Percentiles rank a stretch among this genome's conserved stretches.
Conservation (phyloP, 2,329 filamentous ascomycete genomes). For the Microsporum canis region DNA sequence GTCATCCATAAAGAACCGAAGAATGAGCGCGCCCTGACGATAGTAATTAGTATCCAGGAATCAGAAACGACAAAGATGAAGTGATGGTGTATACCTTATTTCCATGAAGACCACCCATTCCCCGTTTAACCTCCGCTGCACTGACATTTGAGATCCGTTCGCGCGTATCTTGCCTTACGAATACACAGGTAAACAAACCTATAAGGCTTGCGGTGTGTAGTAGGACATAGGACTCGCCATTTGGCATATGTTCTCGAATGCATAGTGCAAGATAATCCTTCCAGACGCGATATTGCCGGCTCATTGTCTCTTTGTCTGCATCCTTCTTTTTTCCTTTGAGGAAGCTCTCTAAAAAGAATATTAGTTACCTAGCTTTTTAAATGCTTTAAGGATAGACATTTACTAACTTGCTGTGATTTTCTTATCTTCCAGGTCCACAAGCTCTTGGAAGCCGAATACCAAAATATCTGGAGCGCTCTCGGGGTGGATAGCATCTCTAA, state of each 20-base stretch:
- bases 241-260: slow-evolving; percentile 71
- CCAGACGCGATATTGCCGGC: slow-evolving; percentile 95
- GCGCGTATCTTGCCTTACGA: slow-evolving; percentile 71
- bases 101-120: slow-evolving; percentile 87
- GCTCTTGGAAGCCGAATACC: slow-evolving; percentile 92
- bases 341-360: slow-evolving; percentile 51
- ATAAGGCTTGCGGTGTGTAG: slow-evolving; percentile 84
- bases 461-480: slow-evolving; percentile 76
- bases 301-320: slow-evolving; percentile 68
- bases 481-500: slow-evolving; percentile 65
- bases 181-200: slow-evolving; percentile 89
- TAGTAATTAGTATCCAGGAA: neutral
- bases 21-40: slow-evolving; percentile 61
- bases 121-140: slow-evolving; percentile 79
- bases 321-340: slow-evolving; percentile 71
- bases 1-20: slow-evolving; percentile 90
- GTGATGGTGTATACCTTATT: slow-evolving; percentile 54
- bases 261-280: slow-evolving; percentile 74
- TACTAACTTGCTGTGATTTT: slow-evolving; percentile 78
- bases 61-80: neutral
- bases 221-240: slow-evolving; percentile 63
- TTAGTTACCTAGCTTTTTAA: slow-evolving; percentile 20
- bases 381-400: neutral
- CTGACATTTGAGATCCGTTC: slow-evolving; percentile 65
- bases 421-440: slow-evolving; percentile 97